phyloP scores from a whole-genome alignment of 345 rosid species.

The Linum lewisii region DNA sequence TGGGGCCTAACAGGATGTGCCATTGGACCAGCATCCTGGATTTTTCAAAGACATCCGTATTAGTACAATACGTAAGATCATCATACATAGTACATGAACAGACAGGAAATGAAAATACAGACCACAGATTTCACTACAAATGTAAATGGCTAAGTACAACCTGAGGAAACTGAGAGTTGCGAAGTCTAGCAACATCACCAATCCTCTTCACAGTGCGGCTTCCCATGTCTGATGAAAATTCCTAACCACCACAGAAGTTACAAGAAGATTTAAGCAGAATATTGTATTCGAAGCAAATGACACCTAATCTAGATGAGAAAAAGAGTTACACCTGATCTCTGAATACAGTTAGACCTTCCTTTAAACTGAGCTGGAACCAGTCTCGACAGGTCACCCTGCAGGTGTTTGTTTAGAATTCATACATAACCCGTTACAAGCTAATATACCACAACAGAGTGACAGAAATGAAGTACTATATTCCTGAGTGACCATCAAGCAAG shows the following conservation, averaged over 20 bases:
- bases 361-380: constrained; percentile 98
- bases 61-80: not conserved
- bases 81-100: constrained; percentile 15
- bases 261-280: not conserved
- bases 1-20: constrained; percentile 99
- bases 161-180: constrained; percentile 88
- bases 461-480: not conserved
- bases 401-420: constrained; percentile 9
- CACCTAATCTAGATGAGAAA: constrained; percentile 4
- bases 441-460: not conserved
- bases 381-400: constrained; percentile 98
- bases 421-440: constrained; percentile 3
- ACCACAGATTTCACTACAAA: not conserved
- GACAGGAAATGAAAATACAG: not conserved
- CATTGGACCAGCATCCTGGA: constrained; percentile 98
- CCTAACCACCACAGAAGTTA: constrained; percentile 31
- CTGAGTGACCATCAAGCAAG: constrained; percentile 5
- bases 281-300: not conserved
- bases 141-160: constrained; percentile 24
- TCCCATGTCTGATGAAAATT: constrained; percentile 99
- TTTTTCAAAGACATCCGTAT: constrained; percentile 4
- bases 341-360: constrained; percentile 99
- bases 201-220: constrained; percentile 93
- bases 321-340: constrained; percentile 66
- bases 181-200: constrained; percentile 86